Conservation (phyloP, 1,284 basidiomycete species). For the Wolfiporia cocos region DNA sequence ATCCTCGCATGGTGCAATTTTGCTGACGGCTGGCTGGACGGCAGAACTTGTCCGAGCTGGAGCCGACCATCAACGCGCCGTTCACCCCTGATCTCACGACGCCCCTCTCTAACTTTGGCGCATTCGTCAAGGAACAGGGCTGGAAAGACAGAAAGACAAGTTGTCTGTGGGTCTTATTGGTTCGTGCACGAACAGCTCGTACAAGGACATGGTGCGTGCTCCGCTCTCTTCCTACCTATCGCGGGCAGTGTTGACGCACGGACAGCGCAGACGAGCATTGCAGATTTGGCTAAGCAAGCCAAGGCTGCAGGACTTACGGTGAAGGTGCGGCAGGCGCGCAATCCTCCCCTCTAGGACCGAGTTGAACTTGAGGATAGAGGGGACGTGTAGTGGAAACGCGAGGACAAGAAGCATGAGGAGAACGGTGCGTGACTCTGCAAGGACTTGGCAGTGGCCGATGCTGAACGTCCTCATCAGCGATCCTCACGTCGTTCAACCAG, state of each 20-base stretch:
- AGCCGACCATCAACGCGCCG: slow-evolving; percentile 95
- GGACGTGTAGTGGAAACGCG: slow-evolving; percentile 81
- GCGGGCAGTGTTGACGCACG: no score
- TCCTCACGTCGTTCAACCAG: slow-evolving; percentile 96
- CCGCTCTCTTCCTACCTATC: no score
- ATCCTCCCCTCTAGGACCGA: no score
- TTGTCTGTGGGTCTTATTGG: slow-evolving; percentile 92
- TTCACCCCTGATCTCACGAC: slow-evolving; percentile 98
- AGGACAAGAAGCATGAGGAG: slow-evolving; percentile 85
- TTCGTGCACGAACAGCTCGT: slow-evolving; percentile 97
- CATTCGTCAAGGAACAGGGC: slow-evolving; percentile 76
- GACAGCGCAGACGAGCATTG: slow-evolving; percentile 85
- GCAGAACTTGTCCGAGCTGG: slow-evolving; percentile 90
- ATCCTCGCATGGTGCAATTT: no score
- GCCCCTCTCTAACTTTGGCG: slow-evolving; percentile 87
- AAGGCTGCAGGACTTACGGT: slow-evolving; percentile 76
- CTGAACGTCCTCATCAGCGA: slow-evolving; percentile 47
- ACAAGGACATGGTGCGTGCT: slow-evolving; percentile 89
- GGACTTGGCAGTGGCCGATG: not conserved
- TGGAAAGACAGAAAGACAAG: slow-evolving; percentile 89
- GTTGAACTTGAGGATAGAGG: slow-evolving; percentile 2
- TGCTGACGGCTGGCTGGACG: no score
- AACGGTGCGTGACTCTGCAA: slow-evolving; percentile 55
- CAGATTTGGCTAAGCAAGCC: slow-evolving; percentile 89
- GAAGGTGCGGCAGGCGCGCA: no score